These are phyloP conservation scores for Leavenworthia alabamica DNA, from an alignment of 345 rosid genomes.

Conservation along the genomic window DNA sequence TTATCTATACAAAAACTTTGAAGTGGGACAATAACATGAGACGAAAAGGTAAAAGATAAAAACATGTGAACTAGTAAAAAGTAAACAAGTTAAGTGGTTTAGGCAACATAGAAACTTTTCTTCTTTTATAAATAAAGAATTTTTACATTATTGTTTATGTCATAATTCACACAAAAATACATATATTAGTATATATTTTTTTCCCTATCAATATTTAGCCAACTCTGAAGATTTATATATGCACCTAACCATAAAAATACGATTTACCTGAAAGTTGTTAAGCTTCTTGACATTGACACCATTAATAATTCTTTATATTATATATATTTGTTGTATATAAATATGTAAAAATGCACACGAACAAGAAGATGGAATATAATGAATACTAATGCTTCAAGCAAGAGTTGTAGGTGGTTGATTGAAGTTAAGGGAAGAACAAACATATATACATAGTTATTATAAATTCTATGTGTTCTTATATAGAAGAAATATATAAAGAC, in stretches of 20 bases:
- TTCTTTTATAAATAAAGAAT: slow-evolving; percentile 31
- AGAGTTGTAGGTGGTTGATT: slow-evolving; percentile 15
- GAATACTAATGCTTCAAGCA: slow-evolving; percentile 16
- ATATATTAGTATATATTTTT: not conserved
- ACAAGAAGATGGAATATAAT: slow-evolving; percentile 3
- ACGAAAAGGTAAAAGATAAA: slow-evolving; percentile 13
- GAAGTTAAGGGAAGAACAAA: not conserved
- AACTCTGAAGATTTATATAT: slow-evolving; percentile 10
- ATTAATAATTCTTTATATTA: not conserved
- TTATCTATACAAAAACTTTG: slow-evolving; percentile 12
- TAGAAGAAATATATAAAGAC: not conserved
- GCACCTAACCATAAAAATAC: slow-evolving; percentile 10
- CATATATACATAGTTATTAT: not conserved
- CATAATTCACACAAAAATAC: not conserved
- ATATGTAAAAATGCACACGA: slow-evolving; percentile 2
- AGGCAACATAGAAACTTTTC: slow-evolving; percentile 25
- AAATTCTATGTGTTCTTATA: not conserved
- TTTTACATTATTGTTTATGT: not conserved
- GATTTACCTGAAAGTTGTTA: slow-evolving; percentile 12
- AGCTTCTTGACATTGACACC: slow-evolving; percentile 12
- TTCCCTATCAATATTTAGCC: slow-evolving; percentile 10
- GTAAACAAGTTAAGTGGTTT: slow-evolving; percentile 5
- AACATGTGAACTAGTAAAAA: slow-evolving; percentile 13
- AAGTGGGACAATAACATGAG: slow-evolving; percentile 29
- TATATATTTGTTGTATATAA: not conserved